Evolutionary conservation across 495 filamentous ascomycete species (phyloP), one percentile per base, ranked within the genome.

Genomic region (Hyaloscypha hepaticicola): DNA sequence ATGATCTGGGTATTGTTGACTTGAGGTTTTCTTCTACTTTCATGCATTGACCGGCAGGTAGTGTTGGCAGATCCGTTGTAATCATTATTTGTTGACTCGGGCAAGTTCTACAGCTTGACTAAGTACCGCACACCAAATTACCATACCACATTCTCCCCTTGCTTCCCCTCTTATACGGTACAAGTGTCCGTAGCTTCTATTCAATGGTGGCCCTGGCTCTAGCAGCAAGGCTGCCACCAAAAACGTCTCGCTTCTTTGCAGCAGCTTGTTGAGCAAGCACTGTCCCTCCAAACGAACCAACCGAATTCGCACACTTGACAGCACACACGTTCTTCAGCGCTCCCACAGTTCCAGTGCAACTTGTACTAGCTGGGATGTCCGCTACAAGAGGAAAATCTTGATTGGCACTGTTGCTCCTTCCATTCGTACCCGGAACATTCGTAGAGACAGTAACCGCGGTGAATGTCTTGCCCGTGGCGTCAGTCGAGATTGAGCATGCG

Each of bases 341-440:
- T 50, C 22, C 52, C 19, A 55, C 6, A 55, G 22, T 26, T 7
- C 52, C 52, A 16, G 52, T 55, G 25, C 4, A 58, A 19, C 5
- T 1, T 3, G 48, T 50, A 16, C 48, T 16, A 24, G 22, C 48
- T 24, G 56, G 56, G 24, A 58, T 33, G 16, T 22, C 24, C 5
- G 56, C 56, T 11, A 58, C 56, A 22, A 58, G 28, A 19, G 9
- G 56, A 28, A 58, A 58, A 9, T 58, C 31, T 14, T 19, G 24
- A 24, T 58, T 58, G 5, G 28, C 25, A 16, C 27, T 28, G 24
- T 58, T 41, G 31, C 29, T 38, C 28, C n/a, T 34, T 6, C 56
- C 56, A 34, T 58, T 58, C 4, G 26, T 41, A 9, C 56, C 56
- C 5, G 24, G 56, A 24, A 58, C 56, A 11, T 58, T 34, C 16